Conservation (phyloP, 768 basidiomycete species). For the Coprinopsis strossmayeri region DNA sequence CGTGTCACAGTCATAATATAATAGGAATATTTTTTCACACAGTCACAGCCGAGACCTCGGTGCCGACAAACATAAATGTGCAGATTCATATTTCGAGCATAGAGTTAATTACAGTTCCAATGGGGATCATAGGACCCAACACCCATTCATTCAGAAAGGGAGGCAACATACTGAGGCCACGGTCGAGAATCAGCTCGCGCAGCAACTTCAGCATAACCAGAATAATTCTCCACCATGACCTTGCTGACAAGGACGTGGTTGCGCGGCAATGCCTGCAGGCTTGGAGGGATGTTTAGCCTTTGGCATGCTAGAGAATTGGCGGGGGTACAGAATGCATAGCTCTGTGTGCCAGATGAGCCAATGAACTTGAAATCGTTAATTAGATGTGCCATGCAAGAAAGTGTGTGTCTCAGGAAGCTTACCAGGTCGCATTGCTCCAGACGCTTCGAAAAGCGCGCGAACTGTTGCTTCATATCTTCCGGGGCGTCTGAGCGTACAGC, state of each 20-base stretch:
- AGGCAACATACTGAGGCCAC: conserved; percentile 27
- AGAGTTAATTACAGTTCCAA: not conserved
- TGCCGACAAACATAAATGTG: too few relatives aligned
- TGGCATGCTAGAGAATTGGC: conserved; percentile 38
- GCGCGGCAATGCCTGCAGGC: conserved; percentile 32
- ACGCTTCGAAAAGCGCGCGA: conserved; percentile 41
- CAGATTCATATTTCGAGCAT: too few relatives aligned
- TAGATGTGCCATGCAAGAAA: not conserved
- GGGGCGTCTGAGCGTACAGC: conserved; percentile 30
- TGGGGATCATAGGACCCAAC: not conserved
- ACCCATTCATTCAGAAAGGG: not conserved
- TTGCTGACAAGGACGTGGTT: conserved; percentile 45
- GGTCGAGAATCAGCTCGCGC: conserved; percentile 32
- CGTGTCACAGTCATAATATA: too few relatives aligned
- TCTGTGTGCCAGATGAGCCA: conserved; percentile 40
- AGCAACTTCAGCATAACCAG: conserved; percentile 52
- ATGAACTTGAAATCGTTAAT: conserved; percentile 41
- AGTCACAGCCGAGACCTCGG: too few relatives aligned
- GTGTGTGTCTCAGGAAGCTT: conserved; percentile 14
- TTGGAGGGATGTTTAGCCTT: conserved; percentile 42
- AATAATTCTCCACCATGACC: conserved; percentile 52
- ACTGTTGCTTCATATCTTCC: conserved; percentile 37
- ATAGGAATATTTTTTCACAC: too few relatives aligned
- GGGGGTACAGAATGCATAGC: conserved; percentile 57
- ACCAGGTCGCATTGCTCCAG: conserved; percentile 52